A percentile compares a stretch with the other conserved stretches of the same genome.
These are phyloP conservation scores for Kurtzmaniella fragi DNA, from an alignment of 805 yeast species.

Conservation along the genomic window DNA sequence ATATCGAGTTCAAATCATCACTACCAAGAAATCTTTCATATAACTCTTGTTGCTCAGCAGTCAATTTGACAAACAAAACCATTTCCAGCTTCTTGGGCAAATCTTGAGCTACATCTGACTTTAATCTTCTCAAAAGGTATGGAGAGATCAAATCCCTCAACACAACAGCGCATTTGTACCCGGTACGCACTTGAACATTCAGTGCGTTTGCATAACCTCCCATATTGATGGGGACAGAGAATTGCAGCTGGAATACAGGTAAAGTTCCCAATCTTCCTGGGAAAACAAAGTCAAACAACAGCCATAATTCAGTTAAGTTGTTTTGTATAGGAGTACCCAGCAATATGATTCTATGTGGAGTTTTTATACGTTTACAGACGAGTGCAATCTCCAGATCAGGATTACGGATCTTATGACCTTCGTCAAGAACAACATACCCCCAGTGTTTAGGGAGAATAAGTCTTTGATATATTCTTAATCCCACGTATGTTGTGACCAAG, in stretches of 20 bases:
- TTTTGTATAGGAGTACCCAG: slow-evolving; percentile 98
- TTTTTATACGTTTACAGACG: slow-evolving; percentile 76
- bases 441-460: slow-evolving; percentile 63
- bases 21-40: slow-evolving; percentile 74
- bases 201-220: slow-evolving; percentile 99
- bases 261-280: slow-evolving; percentile 94
- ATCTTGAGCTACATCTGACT: slow-evolving; percentile 92
- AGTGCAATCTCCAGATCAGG: slow-evolving; percentile 88
- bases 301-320: slow-evolving; percentile 88
- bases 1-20: slow-evolving; percentile 66
- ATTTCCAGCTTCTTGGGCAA: slow-evolving; percentile 89
- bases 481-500: slow-evolving; percentile 87
- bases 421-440: slow-evolving; percentile 91
- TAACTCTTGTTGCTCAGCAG: slow-evolving; percentile 66
- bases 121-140: slow-evolving; percentile 78
- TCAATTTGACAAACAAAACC: slow-evolving; percentile 86
- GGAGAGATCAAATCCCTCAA: slow-evolving; percentile 87
- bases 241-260: slow-evolving; percentile 91
- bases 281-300: slow-evolving; percentile 87
- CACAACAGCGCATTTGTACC: slow-evolving; percentile 92
- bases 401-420: slow-evolving; percentile 94
- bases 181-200: slow-evolving; percentile 92
- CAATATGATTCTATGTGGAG: slow-evolving; percentile 79
- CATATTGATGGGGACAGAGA: slow-evolving; percentile 84
- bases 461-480: slow-evolving; percentile 64